Evolutionary conservation across 2,329 filamentous ascomycete genomes (phyloP), one percentile per base, ranked within the genome.

Genomic region (Sclerotinia sclerotiorum): DNA sequence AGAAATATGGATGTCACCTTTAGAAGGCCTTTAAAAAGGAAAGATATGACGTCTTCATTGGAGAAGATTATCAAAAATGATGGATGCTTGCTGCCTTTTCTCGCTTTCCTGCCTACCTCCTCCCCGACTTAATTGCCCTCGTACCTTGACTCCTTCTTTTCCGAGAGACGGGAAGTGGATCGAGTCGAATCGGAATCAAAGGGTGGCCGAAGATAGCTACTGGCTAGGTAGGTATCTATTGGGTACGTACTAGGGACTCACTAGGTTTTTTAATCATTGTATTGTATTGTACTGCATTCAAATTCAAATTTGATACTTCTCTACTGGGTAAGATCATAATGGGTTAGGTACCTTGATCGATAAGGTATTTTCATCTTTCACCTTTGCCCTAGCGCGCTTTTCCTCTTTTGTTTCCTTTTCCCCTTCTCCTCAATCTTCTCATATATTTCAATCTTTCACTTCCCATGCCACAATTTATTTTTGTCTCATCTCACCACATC

Each of bases 401-500:
- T 57, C 46, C 39, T 17, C 49, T 24, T 65, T 42, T 10, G 1
- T 10, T 52, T 61, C 39, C 10, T 24, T 44, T 15, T 15, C 24
- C 29, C 35, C 29, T 17, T 19, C 57, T 39, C 52, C 46, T 55
- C 39, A 39, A 39, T 39, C 39, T 39, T 39, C 32, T n/a, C 49
- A 39, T 65, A 48, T 70, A 63, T 17, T 62, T 69, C 67, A 49
- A 63, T 54, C 68, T 51, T 52, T 60, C 44, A 24, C 51, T 54
- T 57, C 67, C 58, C 68, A 55, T 39, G 32, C 51, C 13, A 66
- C 17, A n/a, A 27, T 4, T 46, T 58, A 27, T 42, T 58, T 27
- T 29, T 8, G 4, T 56, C 24, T 35, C n/a, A 1, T 48, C 54
- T 60, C 27, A 21, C n/a, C 24, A 44, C 27, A 27, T 67, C 63